phyloP scores from a whole-genome alignment of 805 yeast genomes.

The Myxozyma lipomycoides region DNA sequence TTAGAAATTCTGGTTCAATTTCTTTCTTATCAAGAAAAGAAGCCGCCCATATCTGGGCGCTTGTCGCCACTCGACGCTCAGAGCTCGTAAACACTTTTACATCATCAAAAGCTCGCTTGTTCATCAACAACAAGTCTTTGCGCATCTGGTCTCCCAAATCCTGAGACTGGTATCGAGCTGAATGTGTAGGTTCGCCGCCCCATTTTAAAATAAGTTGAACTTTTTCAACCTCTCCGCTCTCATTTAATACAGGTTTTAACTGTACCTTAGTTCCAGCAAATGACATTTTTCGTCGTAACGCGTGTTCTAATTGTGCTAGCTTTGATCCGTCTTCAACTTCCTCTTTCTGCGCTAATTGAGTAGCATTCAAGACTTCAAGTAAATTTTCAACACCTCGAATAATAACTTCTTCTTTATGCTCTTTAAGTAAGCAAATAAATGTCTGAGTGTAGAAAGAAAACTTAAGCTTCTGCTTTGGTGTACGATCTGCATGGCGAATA shows the following conservation, averaged over 20 bases:
- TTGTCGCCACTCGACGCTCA: slow-evolving; percentile 89
- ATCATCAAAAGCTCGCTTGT: slow-evolving; percentile 77
- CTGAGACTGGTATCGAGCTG: slow-evolving; percentile 88
- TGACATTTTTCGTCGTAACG: slow-evolving; percentile 80
- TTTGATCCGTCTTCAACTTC: slow-evolving; percentile 79
- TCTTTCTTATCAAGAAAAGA: slow-evolving; percentile 70
- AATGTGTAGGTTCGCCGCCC: slow-evolving; percentile 99
- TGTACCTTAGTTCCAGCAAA: slow-evolving; percentile 97
- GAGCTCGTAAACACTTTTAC: slow-evolving; percentile 86
- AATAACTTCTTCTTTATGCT: slow-evolving; percentile 93
- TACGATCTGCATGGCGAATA: slow-evolving; percentile 95
- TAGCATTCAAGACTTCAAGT: slow-evolving; percentile 78
- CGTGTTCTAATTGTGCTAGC: slow-evolving; percentile 68
- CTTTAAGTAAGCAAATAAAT: slow-evolving; percentile 81
- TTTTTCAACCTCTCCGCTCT: slow-evolving; percentile 67
- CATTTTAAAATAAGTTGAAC: slow-evolving; percentile 94
- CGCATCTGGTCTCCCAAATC: slow-evolving; percentile 96
- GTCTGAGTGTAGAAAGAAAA: slow-evolving; percentile 87
- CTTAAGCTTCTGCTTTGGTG: slow-evolving; percentile 97
- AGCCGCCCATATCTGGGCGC: slow-evolving; percentile 82
- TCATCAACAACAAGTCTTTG: slow-evolving; percentile 82
- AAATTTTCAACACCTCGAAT: slow-evolving; percentile 86
- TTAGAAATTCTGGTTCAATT: slow-evolving; percentile 71
- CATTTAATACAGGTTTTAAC: slow-evolving; percentile 76
- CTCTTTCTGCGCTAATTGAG: slow-evolving; percentile 61